These are phyloP conservation scores for Tulasnella sp. DNA, from an alignment of 768 basidiomycete species.

Conservation along the genomic window DNA sequence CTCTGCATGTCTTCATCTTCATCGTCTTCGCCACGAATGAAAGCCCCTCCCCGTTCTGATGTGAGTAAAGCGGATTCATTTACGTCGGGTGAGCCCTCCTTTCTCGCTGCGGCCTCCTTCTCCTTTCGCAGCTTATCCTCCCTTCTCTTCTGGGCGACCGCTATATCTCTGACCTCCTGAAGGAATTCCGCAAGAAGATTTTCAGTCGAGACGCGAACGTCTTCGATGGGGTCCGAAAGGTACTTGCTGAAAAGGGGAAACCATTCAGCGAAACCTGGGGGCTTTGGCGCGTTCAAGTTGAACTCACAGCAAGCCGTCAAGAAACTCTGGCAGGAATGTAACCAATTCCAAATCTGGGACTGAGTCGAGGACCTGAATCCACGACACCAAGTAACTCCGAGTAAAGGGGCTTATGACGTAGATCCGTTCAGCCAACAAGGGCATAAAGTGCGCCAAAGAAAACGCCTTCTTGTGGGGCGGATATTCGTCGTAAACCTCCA, in stretches of 20 bases:
- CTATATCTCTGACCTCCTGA: slow-evolving; percentile 84
- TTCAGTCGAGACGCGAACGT: slow-evolving; percentile 88
- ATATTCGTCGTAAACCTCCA: slow-evolving; percentile 41
- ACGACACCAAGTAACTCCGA: slow-evolving; percentile 91
- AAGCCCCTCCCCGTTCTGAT: slow-evolving; percentile 50
- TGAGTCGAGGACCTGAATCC: slow-evolving; percentile 93
- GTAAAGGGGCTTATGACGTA: slow-evolving; percentile 96
- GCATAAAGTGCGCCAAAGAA: slow-evolving; percentile 91
- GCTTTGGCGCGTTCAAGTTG: slow-evolving; percentile 16
- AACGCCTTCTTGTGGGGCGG: slow-evolving; percentile 67
- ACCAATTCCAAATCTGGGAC: slow-evolving; percentile 96
- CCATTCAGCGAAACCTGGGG: slow-evolving; percentile 13
- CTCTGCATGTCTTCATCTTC: slow-evolving; percentile 39
- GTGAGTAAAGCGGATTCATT: not conserved
- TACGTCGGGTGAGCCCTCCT: slow-evolving; percentile 48
- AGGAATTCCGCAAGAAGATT: slow-evolving; percentile 85
- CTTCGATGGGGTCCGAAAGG: slow-evolving; percentile 89
- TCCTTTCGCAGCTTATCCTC: slow-evolving; percentile 44
- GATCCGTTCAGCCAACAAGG: slow-evolving; percentile 86
- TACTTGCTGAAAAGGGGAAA: slow-evolving; percentile 62
- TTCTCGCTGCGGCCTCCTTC: slow-evolving; percentile 5
- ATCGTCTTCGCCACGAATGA: slow-evolving; percentile 32
- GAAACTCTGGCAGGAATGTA: slow-evolving; percentile 88
- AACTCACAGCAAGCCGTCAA: slow-evolving; percentile 89
- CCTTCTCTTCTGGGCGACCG: slow-evolving; percentile 62